phyloP scores from a whole-genome alignment of 495 filamentous ascomycete genomes.

The Penicillium salamii region DNA sequence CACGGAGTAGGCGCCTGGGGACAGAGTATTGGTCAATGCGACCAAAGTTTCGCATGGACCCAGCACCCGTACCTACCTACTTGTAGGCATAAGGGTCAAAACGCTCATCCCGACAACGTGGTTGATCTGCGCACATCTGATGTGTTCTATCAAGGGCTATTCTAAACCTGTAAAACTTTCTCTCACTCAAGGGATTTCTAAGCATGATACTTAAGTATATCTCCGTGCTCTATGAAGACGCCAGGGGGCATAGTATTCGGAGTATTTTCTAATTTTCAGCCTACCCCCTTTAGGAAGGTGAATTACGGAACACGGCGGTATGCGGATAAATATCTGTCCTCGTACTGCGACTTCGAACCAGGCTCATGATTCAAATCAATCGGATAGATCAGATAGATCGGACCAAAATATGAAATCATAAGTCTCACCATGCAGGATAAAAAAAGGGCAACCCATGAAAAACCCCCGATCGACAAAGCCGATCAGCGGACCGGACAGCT shows the following conservation, averaged over 20 bases:
- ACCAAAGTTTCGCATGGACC: neutral
- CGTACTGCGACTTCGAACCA: no score
- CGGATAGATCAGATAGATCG: neutral
- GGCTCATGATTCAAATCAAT: neutral
- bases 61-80: neutral
- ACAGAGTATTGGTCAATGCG: neutral
- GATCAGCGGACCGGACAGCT: slow-evolving; percentile 8
- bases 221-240: no score
- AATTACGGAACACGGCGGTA: no score
- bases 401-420: neutral
- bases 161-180: no score
- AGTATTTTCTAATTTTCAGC: neutral
- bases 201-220: no score
- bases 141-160: neutral
- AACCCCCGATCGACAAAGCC: slow-evolving; percentile 5
- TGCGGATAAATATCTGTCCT: no score
- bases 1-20: neutral
- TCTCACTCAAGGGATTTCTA: no score
- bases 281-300: slow-evolving; percentile 1
- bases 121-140: slow-evolving; percentile 1
- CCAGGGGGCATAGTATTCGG: no score
- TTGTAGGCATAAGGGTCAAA: neutral
- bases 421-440: neutral
- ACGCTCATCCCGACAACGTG: neutral
- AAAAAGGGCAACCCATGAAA: neutral